These are phyloP conservation scores for Aristolochia californica DNA, from an alignment of 164 flowering plant species.

Conservation along the genomic window DNA sequence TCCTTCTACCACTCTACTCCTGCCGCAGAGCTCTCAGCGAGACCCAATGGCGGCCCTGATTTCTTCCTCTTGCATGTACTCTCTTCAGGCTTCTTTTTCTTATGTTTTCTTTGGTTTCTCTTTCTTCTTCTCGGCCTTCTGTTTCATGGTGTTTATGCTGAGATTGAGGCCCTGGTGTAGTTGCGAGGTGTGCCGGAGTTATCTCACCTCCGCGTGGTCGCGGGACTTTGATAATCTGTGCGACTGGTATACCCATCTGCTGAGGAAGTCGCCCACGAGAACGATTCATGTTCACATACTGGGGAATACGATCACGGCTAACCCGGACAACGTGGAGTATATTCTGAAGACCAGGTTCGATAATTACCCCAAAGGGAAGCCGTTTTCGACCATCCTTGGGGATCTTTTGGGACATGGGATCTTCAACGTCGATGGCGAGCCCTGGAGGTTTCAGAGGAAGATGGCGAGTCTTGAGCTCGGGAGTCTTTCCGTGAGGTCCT, in stretches of 20 bases:
- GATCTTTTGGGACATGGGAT: constrained; percentile 79
- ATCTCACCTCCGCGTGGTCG: constrained; percentile 33
- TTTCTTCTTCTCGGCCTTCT: constrained; percentile 16
- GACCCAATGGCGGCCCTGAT: no score
- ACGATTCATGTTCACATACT: constrained; percentile 58
- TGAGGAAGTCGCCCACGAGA: constrained; percentile 33
- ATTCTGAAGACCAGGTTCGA: constrained; percentile 62
- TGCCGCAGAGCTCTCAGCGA: no score
- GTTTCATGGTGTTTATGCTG: constrained; percentile 17
- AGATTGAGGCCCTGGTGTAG: constrained; percentile 32
- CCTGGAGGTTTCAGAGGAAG: constrained; percentile 31
- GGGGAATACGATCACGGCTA: constrained; percentile 57
- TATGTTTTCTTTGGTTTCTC: constrained; percentile 32
- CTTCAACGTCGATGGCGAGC: constrained; percentile 43
- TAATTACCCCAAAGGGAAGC: constrained; percentile 75
- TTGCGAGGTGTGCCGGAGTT: constrained; percentile 40
- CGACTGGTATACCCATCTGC: constrained; percentile 64
- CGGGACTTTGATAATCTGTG: constrained; percentile 37
- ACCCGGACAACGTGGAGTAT: constrained; percentile 64
- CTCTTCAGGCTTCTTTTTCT: constrained; percentile 11
- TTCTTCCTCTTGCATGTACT: no score
- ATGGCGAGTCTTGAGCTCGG: constrained; percentile 5
- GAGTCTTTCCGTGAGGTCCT: constrained; percentile 45
- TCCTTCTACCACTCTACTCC: no score
- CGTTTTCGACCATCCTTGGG: constrained; percentile 40